A percentile compares a stretch with the other conserved stretches of the same genome.
phyloP scores from a whole-genome alignment of 805 yeast genomes.

The Wickerhamomyces rabaulensis region DNA sequence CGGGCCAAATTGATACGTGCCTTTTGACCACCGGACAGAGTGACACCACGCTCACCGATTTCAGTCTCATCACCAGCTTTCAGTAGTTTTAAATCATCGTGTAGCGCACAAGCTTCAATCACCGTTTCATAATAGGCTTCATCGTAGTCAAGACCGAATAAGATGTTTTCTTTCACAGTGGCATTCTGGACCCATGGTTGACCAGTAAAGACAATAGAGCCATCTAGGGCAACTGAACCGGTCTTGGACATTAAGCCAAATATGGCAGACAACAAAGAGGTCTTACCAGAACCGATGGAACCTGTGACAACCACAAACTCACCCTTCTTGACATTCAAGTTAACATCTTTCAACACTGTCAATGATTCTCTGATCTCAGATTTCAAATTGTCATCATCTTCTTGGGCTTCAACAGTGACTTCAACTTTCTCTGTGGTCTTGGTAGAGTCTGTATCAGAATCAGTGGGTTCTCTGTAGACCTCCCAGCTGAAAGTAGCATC shows the following conservation, averaged over 20 bases:
- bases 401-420: too few relatives aligned
- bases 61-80: conserved; percentile 74
- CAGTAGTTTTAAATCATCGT: conserved; percentile 54
- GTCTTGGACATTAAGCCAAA: conserved; percentile 62
- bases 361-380: too few relatives aligned
- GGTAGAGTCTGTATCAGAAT: too few relatives aligned
- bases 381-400: conserved; percentile 4
- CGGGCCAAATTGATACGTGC: conserved; percentile 63
- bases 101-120: conserved; percentile 57
- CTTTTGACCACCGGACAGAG: conserved; percentile 72
- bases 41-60: conserved; percentile 81
- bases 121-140: conserved; percentile 46
- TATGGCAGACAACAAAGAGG: conserved; percentile 63
- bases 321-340: conserved; percentile 50
- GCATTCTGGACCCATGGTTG: conserved; percentile 80
- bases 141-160: conserved; percentile 56
- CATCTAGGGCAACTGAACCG: conserved; percentile 43
- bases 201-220: conserved; percentile 49
- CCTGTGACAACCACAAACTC: conserved; percentile 77
- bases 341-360: conserved; percentile 36
- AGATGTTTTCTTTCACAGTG: conserved; percentile 66
- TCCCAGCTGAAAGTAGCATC: conserved; percentile 67
- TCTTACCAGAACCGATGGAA: conserved; percentile 76
- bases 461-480: conserved; percentile 24
- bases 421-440: background rate